Percentiles rank a stretch among this genome's conserved stretches.
Evolutionary conservation across 2,329 filamentous ascomycete genomes (phyloP).

Genomic region (Colletotrichum kahawae): DNA sequence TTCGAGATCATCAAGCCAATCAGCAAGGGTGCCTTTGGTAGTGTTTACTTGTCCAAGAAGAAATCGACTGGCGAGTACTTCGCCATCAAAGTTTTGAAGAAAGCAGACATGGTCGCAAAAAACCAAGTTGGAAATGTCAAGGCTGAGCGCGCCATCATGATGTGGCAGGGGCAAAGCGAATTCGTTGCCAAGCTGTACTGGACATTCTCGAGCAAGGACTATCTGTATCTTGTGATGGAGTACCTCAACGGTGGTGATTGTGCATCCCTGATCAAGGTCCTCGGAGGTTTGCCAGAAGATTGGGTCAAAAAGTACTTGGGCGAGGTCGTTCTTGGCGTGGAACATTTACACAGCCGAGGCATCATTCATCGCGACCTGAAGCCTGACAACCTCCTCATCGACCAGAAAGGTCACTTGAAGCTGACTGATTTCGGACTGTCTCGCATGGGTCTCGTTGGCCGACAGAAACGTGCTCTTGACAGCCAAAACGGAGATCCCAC

Average conservation of each 20-base stretch:
- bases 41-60: constrained; percentile 97
- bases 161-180: constrained; percentile 99
- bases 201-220: constrained; percentile 99
- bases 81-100: constrained; percentile 97
- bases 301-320: constrained; percentile 98
- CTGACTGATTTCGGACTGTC: constrained; percentile 97
- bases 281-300: constrained; percentile 91
- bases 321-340: constrained; percentile 94
- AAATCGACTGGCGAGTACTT: constrained; percentile 98
- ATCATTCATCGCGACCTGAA: constrained; percentile 98
- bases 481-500: constrained; percentile 79
- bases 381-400: constrained; percentile 95
- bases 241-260: constrained; percentile 98
- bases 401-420: constrained; percentile 95
- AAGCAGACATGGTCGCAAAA: constrained; percentile 99
- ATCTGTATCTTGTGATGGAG: constrained; percentile 98
- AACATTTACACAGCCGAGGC: constrained; percentile 90
- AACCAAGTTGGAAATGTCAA: constrained; percentile 99
- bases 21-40: constrained; percentile 97
- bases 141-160: constrained; percentile 98
- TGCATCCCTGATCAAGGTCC: constrained; percentile 92
- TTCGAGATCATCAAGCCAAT: constrained; percentile 99
- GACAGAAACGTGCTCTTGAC: constrained; percentile 91
- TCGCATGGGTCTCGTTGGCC: constrained; percentile 93
- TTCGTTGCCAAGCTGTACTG: constrained; percentile 99